phyloP scores from a whole-genome alignment of 768 basidiomycete species.

The Solioccasus polychromus region DNA sequence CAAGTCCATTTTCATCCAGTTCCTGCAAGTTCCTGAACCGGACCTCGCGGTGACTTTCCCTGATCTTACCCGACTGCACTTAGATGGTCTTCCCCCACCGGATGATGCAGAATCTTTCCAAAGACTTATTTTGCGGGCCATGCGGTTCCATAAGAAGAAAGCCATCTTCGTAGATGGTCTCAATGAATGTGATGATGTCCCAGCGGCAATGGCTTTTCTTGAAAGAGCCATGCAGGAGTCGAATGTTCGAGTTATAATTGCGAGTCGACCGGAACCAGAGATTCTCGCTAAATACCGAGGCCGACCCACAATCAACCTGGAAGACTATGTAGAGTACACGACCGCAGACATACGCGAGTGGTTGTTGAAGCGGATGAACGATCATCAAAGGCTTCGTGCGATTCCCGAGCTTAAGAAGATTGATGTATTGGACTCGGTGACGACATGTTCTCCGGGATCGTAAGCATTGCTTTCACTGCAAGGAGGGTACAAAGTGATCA shows the following conservation, averaged over 20 bases:
- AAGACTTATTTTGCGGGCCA: conserved; percentile 21
- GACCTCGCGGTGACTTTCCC: conserved; percentile 22
- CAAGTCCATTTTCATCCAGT: conserved; percentile 26
- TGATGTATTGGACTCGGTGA: conserved; percentile 17
- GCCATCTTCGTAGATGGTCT: conserved; percentile 24
- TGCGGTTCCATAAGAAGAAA: conserved; percentile 21
- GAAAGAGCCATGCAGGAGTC: conserved; percentile 21
- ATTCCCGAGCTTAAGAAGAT: conserved; percentile 23
- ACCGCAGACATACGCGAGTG: conserved; percentile 23
- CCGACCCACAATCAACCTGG: conserved; percentile 20
- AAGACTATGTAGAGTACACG: conserved; percentile 20
- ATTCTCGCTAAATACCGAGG: conserved; percentile 15
- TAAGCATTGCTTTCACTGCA: conserved; percentile 5
- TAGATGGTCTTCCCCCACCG: conserved; percentile 20
- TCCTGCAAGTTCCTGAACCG: conserved; percentile 22
- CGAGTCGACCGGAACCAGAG: conserved; percentile 22
- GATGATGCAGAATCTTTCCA: conserved; percentile 10
- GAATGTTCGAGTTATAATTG: conserved; percentile 22
- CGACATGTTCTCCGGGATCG: conserved; percentile 16
- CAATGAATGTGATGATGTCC: conserved; percentile 26
- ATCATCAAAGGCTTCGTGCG: conserved; percentile 20
- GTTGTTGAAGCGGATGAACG: conserved; percentile 25
- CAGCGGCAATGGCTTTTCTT: conserved; percentile 19
- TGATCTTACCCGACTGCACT: conserved; percentile 11
- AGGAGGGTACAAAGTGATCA: neutral